Evolutionary conservation across 192 early-diverging fungal genomes (phyloP), one percentile per base, ranked within the genome.

Genomic region (Backusella luteola): DNA sequence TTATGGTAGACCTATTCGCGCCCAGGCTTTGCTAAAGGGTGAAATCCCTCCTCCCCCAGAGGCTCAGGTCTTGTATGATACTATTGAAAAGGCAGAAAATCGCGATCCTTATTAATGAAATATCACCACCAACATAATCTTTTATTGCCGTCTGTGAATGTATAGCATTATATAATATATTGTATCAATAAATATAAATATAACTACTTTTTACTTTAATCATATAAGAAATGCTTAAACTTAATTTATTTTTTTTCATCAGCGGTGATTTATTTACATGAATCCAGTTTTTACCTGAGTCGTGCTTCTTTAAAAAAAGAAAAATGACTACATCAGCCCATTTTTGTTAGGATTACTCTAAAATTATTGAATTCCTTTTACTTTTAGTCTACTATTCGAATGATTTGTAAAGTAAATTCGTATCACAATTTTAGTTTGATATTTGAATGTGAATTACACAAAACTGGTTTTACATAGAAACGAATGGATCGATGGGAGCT

Each of bases 1-100:
- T 69, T 99, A 99, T 79, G 91, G 90, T 49, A 84, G 86, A 44
- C 83, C 88, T 44, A 84, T 97, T 26, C 80, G 85, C 26, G 91
- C 95, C 1, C 90, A 91, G 75, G 92, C 96, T 79, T 84, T 99
- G 46, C 89, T 99, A 34, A 86, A 82, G 38, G 96, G 95, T 17
- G 71, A 83, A 15, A 75, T 93, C 35, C 80, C 86, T 26, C 92
- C 93, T 35, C 94, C 95, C 4, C 82, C 85, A 0, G 86, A 90
- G 66, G 94, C 93, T n/a, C 87, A 94, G 39, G 85, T 86, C 34
- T 84, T 96, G 14, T 95, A 95, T 78, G 84, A 90, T 9, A 90
- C 91, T n/a, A 87, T 96, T 19, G 84, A 93, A 42, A 63, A 71
- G 5, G 86, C 84, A 23, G 79, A 84, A n/a, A 79, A 42, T 46